phyloP scores from a whole-genome alignment of 108 stramenopile species.

The Skeletonema tropicum region DNA sequence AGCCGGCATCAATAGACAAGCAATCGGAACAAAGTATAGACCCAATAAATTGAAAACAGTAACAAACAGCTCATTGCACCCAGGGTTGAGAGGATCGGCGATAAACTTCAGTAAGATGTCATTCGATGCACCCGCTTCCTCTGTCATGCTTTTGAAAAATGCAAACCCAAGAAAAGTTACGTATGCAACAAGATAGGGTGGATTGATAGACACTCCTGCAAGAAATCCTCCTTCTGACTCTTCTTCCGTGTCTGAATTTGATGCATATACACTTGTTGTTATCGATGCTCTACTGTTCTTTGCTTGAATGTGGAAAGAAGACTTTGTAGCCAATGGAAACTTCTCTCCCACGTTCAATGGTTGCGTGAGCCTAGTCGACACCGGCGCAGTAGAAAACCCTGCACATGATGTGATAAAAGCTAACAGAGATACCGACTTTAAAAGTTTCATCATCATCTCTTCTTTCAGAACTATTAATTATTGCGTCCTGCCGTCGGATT shows the following conservation, averaged over 20 bases:
- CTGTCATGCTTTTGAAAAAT: conserved; percentile 16
- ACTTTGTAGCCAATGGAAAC: background rate
- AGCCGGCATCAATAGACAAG: conserved; percentile 63
- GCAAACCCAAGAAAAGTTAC: conserved; percentile 40
- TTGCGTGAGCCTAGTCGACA: background rate
- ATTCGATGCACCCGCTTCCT: conserved; percentile 41
- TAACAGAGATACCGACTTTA: background rate
- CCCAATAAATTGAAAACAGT: conserved; percentile 70
- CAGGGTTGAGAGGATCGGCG: conserved; percentile 61
- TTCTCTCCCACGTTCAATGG: background rate
- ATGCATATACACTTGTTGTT: background rate
- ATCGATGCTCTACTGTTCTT: background rate
- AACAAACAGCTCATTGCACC: conserved; percentile 62
- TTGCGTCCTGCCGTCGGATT: too few species aligned
- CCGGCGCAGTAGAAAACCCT: background rate
- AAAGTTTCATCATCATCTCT: background rate
- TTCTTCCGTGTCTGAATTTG: background rate
- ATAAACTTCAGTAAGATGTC: conserved; percentile 53
- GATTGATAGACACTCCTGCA: conserved; percentile 35
- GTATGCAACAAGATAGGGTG: conserved; percentile 50
- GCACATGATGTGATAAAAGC: background rate
- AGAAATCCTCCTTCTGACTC: conserved; percentile 10
- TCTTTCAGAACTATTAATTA: too few species aligned
- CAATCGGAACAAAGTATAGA: conserved; percentile 54
- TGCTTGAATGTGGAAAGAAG: background rate